phyloP scores from a whole-genome alignment of 345 rosid species.

The Lepidium didymum region DNA sequence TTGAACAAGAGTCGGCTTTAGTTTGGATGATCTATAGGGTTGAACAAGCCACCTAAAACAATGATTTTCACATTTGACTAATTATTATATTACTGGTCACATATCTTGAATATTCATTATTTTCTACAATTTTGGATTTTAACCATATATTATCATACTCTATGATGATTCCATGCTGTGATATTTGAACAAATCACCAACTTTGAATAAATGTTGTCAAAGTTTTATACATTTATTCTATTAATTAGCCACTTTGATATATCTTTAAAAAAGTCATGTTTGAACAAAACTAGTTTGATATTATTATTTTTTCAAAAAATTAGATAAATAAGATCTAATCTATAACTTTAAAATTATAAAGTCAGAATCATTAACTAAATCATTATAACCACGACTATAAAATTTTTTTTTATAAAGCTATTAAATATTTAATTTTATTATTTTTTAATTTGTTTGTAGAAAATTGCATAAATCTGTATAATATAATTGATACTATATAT shows the following conservation, averaged over 20 bases:
- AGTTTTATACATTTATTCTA: background rate
- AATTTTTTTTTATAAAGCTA: too few relatives aligned
- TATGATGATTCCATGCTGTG: background rate
- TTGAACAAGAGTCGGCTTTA: slow-evolving; percentile 23
- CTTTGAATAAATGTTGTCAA: background rate
- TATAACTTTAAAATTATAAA: too few relatives aligned
- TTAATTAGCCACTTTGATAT: background rate
- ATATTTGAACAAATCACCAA: background rate
- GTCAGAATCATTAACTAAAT: too few relatives aligned
- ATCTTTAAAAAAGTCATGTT: background rate
- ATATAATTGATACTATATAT: too few relatives aligned
- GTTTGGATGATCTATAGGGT: background rate
- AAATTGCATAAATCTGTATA: too few relatives aligned
- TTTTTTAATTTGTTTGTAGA: too few relatives aligned
- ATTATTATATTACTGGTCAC: slow-evolving; percentile 12
- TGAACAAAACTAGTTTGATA: too few relatives aligned
- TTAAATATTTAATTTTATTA: too few relatives aligned
- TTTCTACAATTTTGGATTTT: background rate
- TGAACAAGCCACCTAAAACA: slow-evolving; percentile 18
- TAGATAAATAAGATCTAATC: too few relatives aligned
- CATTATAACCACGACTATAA: too few relatives aligned
- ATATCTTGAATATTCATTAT: background rate
- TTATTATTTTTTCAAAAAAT: too few relatives aligned
- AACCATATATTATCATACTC: background rate
- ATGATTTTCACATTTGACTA: slow-evolving; percentile 30